Base-by-base conservation (phyloP, 257 asterid species). In the Gentiana straminea region DNA sequence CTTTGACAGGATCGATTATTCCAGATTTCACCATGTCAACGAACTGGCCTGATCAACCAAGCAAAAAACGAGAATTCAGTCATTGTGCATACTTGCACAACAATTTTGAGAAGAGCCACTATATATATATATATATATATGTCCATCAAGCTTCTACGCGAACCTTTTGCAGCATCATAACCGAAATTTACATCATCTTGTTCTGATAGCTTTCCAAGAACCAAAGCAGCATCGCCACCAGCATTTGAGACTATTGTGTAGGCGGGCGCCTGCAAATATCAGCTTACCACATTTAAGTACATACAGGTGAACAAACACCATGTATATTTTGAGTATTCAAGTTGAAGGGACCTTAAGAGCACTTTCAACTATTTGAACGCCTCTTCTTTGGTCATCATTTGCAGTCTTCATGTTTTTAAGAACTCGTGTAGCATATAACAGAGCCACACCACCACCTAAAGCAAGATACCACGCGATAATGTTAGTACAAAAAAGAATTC, bases 391-490 rank as follows among this genome's bases (percentile, higher is more conserved):
- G 75, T 81, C 94, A 64, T 81, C 94, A 36, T 83, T 89, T 66
- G 75, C 68, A 56, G 89, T 81, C 70, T 81, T 75, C 63, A 86
- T 76, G 61, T 72, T 68, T 64, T 69, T 77, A 49, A 89, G 81
- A 70, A 70, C 76, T 72, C 79, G 76, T 39, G 86, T 70, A 52
- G 95, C 94, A 69, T 85, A 81, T 70, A 89, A 73, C 47, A 89
- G 91, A 67, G 95, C 89, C 77, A 83, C 87, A 35, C 97, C 97
- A 59, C 95, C 95, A 71, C 97, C 95, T 88, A 75, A 54, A 60
- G 61, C 48, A 55, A 59, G 33, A 50, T 36, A 58, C 51, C 54
- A 41, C 32, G 38, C 64, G 45, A 47, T 41, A 38, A n/a, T 53
- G 34, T 45, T 49, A 34, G 36, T 51, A 62, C 10, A 46, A 10